A percentile compares a stretch with the other conserved stretches of the same genome.
phyloP scores from a whole-genome alignment of 2,329 filamentous ascomycete genomes.

The Clonostachys byssicola region DNA sequence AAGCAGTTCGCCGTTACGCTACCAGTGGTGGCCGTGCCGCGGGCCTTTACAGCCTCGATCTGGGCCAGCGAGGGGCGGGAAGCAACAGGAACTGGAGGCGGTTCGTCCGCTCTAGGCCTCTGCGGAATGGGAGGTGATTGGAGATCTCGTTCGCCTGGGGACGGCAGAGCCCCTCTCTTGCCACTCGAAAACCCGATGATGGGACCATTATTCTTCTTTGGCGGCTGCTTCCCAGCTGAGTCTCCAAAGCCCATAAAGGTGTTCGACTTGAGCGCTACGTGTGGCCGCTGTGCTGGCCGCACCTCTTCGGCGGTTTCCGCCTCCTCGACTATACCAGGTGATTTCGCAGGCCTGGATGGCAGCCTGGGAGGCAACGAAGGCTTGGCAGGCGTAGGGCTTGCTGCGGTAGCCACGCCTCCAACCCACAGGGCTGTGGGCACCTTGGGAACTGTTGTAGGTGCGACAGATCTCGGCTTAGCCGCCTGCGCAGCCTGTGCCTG shows the following conservation, averaged over 20 bases:
- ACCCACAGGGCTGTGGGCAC: background rate
- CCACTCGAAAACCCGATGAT: constrained; percentile 14
- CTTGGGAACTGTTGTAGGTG: constrained; percentile 1
- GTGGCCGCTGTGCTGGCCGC: background rate
- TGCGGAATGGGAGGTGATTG: constrained; percentile 8
- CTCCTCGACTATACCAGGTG: background rate
- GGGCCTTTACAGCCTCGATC: constrained; percentile 36
- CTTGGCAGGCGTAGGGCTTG: constrained; percentile 15
- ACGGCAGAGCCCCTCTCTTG: background rate
- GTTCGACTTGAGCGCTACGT: background rate
- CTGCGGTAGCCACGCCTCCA: constrained; percentile 1
- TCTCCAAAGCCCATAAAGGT: background rate
- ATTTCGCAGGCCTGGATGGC: constrained; percentile 39
- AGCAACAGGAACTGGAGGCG: constrained; percentile 47
- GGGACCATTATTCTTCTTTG: background rate
- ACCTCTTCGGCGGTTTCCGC: background rate
- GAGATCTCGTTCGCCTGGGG: background rate
- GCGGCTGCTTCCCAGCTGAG: background rate
- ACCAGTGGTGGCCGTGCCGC: constrained; percentile 15
- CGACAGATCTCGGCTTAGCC: background rate
- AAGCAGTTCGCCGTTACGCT: constrained; percentile 48
- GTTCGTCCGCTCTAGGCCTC: constrained; percentile 18
- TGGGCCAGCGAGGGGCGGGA: constrained; percentile 49
- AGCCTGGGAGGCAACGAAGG: constrained; percentile 45
- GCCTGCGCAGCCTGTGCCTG: constrained; percentile 19